Conservation (phyloP, 2,329 filamentous ascomycete genomes). For the Phaeosphaeriaceae sp. region DNA sequence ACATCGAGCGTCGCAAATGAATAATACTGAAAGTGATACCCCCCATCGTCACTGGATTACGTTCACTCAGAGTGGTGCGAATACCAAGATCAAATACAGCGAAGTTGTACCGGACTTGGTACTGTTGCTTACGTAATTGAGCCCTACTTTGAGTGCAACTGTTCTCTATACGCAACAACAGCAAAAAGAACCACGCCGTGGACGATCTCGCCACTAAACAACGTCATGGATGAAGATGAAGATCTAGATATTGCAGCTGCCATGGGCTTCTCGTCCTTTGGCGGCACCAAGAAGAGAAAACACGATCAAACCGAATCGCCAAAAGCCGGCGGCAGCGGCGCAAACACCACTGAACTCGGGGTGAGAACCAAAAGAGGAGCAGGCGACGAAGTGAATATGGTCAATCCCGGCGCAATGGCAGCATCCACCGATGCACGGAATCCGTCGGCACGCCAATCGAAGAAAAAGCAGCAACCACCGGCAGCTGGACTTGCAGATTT, state of each 20-base stretch:
- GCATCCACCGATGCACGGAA: conserved; percentile 3
- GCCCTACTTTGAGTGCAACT: neutral
- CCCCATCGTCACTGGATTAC: neutral
- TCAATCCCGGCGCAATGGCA: neutral
- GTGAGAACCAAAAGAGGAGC: conserved; percentile 37
- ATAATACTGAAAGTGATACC: neutral
- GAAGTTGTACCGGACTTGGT: neutral
- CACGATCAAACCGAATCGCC: conserved; percentile 66
- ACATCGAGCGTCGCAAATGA: neutral
- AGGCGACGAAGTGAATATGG: conserved; percentile 1
- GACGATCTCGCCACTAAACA: neutral
- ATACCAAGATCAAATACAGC: neutral
- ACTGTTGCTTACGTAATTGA: neutral
- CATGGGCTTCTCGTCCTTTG: conserved; percentile 79
- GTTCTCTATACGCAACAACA: neutral
- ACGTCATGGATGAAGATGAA: conserved; percentile 54
- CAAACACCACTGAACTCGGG: conserved; percentile 48
- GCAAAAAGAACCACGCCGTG: neutral
- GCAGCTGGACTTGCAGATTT: conserved; percentile 40
- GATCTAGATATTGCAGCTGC: conserved; percentile 65
- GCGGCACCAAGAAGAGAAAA: conserved; percentile 71
- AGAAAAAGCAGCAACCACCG: conserved; percentile 19
- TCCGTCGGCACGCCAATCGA: conserved; percentile 3
- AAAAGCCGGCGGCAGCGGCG: conserved; percentile 34
- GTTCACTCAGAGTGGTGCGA: neutral